Conservation (phyloP, 2,329 filamentous ascomycete species). For the Cryphonectria radicalis region DNA sequence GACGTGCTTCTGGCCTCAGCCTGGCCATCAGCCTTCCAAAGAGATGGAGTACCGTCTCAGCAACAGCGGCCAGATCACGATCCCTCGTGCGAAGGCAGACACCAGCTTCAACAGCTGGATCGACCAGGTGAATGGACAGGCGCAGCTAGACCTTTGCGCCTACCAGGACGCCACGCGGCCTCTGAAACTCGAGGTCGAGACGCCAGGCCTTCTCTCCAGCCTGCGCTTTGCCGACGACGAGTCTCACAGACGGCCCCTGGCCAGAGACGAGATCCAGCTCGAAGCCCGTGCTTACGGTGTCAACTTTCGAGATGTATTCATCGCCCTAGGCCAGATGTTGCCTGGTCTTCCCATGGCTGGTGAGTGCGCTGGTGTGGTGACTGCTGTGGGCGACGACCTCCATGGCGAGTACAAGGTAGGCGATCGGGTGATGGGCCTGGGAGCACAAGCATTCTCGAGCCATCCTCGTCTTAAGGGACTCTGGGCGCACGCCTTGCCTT, state of each 20-base stretch:
- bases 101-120: slow-evolving; percentile 26
- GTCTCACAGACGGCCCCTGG: slow-evolving; percentile 22
- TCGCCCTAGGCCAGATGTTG: slow-evolving; percentile 41
- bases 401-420: slow-evolving; percentile 33
- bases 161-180: slow-evolving; percentile 22
- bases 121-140: slow-evolving; percentile 5
- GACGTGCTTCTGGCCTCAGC: slow-evolving; percentile 1
- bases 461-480: slow-evolving; percentile 16
- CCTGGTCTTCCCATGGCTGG: slow-evolving; percentile 37
- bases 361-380: slow-evolving; percentile 41
- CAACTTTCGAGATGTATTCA: slow-evolving; percentile 44
- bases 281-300: slow-evolving; percentile 35
- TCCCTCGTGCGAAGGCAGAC: slow-evolving; percentile 26
- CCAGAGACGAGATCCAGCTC: slow-evolving; percentile 33
- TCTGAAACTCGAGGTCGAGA: slow-evolving; percentile 25
- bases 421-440: slow-evolving; percentile 35
- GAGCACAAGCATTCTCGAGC: slow-evolving; percentile 31
- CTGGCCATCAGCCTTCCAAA: not conserved
- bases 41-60: slow-evolving; percentile 10
- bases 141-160: not conserved
- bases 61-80: slow-evolving; percentile 16
- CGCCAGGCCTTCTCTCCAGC: slow-evolving; percentile 23
- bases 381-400: slow-evolving; percentile 38
- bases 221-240: slow-evolving; percentile 30
- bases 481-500: slow-evolving; percentile 23